phyloP scores from a whole-genome alignment of 768 basidiomycete species.

The Tulasnella calospora region DNA sequence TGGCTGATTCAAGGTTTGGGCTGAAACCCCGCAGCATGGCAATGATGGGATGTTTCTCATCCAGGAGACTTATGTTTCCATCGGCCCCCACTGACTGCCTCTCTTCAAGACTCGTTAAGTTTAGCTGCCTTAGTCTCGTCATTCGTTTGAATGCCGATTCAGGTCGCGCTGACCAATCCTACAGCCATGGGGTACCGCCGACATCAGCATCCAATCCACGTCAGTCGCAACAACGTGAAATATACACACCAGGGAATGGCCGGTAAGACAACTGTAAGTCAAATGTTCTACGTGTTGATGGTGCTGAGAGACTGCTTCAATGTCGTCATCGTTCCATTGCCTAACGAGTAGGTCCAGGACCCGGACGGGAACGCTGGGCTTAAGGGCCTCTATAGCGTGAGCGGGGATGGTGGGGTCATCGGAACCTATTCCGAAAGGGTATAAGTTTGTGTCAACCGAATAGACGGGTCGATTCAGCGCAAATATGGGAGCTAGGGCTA shows the following conservation, averaged over 20 bases:
- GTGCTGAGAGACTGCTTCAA: not conserved
- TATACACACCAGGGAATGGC: not conserved
- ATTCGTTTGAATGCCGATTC: not conserved
- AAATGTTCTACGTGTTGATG: not conserved
- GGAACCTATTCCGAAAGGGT: not conserved
- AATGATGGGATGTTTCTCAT: not conserved
- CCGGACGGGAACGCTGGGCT: not conserved
- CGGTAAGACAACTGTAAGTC: not conserved
- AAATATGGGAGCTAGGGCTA: not conserved
- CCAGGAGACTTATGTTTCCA: not conserved
- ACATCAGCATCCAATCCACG: too few species aligned
- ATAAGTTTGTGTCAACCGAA: not conserved
- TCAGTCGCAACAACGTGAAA: not conserved
- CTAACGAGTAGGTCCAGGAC: not conserved
- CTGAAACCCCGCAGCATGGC: not conserved
- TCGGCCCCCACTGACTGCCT: not conserved
- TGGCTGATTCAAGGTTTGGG: not conserved
- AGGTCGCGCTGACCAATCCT: not conserved
- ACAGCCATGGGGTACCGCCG: not conserved
- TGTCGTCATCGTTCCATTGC: not conserved
- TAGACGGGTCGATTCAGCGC: not conserved
- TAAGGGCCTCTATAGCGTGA: not conserved
- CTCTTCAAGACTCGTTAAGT: too few species aligned
- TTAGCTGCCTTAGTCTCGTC: not conserved
- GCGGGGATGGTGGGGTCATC: not conserved